Base-by-base conservation (phyloP, 768 basidiomycete genomes). In the Sistotremastrum niveocremeum region DNA sequence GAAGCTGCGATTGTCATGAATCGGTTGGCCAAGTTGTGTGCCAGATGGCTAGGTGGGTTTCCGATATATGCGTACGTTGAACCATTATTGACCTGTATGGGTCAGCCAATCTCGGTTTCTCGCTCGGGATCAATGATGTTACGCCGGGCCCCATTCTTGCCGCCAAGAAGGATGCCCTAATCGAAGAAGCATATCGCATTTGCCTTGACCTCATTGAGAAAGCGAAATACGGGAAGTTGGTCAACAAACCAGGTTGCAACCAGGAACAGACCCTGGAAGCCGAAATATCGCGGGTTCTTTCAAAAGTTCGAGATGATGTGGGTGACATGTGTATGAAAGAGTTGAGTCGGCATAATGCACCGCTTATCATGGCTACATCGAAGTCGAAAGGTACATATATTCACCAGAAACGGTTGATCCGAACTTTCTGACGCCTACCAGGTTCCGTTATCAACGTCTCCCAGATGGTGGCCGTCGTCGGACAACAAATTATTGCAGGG, bases 381-480 rank as follows among this genome's bases (percentile, higher is more conserved):
- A 94, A 94, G 61, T 98, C 95, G 4, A 98, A 98, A 74, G 95
- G 94, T 86, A 46, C 41, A 64, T 52, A 9, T 29, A n/a, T 34
- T 28, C 6, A 45, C 30, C 20, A 35, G 20, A 31, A 36, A 12
- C 38, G 34, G 12, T 39, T 46, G 30, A 7, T 35, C 5, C 31
- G 42, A 47, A 5, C 33, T 12, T 45, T 10, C 50, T 45, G 37
- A 48, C 39, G 6, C 45, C 67, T n/a, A 37, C n/a, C 50, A 84
- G 94, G 95, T 62, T 98, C 95, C 57, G 87, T 90, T 51, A 94
- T 99, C 65, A 99, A 99, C 64, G 95, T 99, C 46, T 94, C 90
- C 28, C 95, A 99, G 66, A 99, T 99, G 95, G 94, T 98, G 45
- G 95, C 94, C 58, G 97, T 94, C 76, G 95, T 99, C 54, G 95